Evolutionary conservation across 371 early-diverging fungal species (phyloP), one percentile per base, ranked within the genome.

Genomic region (Syncephalastrum contaminatum): DNA sequence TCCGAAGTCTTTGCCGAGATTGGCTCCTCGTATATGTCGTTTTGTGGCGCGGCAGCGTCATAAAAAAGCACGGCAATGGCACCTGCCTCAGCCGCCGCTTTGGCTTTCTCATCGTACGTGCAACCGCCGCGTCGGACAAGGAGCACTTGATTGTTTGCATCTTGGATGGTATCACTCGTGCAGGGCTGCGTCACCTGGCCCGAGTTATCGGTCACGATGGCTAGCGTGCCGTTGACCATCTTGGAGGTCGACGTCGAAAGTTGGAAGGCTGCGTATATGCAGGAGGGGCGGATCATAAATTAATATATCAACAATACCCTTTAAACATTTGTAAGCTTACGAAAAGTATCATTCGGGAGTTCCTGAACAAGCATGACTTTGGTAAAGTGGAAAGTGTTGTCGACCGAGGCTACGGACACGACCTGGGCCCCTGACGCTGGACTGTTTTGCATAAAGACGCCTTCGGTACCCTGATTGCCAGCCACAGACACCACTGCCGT

Each of bases 351-450:
- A 10, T 58, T 46, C 0, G 62, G 61, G 10, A 67, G 27, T 3
- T 56, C 14, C 7, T 61, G 48, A 0, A 64, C 57, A 1, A 46
- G 36, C 13, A 68, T 45, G 1, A 62, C 66, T 10, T 51, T 36
- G 13, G 62, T 48, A 40, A 58, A 48, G 46, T 50, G 61, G 25
- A 50, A 59, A 5, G 64, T 60, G 47, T 72, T 81, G 43, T 87
- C 88, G 24, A 87, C 64, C 5, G 89, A 86, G 3, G 83, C 89
- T 7, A 85, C 85, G 36, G 78, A 71, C 22, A 88, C 60, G 0
- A 74, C 80, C n/a, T 60, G 63, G 7, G 53, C 48, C 0, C 73
- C 73, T 22, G 81, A 70, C 8, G 73, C 78, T 14, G 87, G 85
- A 1, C 78, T 56, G 7, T 68, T 67, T 14, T 69, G 67, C 15